Base-by-base conservation (phyloP, 495 filamentous ascomycete genomes). In the Penicillium waksmanii region DNA sequence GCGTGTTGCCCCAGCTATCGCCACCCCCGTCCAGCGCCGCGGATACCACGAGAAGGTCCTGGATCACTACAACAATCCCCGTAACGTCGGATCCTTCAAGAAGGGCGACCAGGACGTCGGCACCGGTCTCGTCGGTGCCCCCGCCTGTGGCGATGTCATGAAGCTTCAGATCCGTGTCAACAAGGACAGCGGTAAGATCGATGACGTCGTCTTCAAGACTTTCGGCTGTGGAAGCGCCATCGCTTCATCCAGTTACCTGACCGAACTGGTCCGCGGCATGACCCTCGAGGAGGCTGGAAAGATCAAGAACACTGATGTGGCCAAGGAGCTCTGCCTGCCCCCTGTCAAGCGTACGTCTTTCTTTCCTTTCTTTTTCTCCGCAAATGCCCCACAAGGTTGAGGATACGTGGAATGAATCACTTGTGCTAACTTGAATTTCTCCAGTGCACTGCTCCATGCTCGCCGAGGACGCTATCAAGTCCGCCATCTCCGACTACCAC, bases 371-470 rank as follows among this genome's bases (percentile, higher is more conserved):
- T 23, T 23, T 3, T 3, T 23, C 23, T 23, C 23, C 4, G 4
- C 3, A 23, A 23, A 23, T 23, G 23, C 23, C 23, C 23, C 23
- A 3, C 23, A 23, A 2, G 1, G 3, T 3, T 3, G 23, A 3
- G 23, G 23, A 23, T 23, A 23, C 23, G 2, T 23, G 23, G 23
- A 23, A 23, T 23, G 3, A 23, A 23, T 23, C 23, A 23, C 23
- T 23, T 23, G 23, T 57, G 53, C 73, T 63, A 33, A 67, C 55
- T 9, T 27, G 12, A 23, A n/a, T 23, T 42, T 19, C 25, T 10
- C 59, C n/a, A 92, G 89, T 97, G 31, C 96, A 99, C 77, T 99
- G 96, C 84, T 97, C 93, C 57, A 97, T 99, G 91, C 87, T 99
- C 58, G 96, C 96, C 25, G 96, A 99, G 79, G 94, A 99, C 73